These are phyloP conservation scores for Colletotrichum plurivorum DNA, from an alignment of 2,329 filamentous ascomycete genomes.

Conservation along the genomic window DNA sequence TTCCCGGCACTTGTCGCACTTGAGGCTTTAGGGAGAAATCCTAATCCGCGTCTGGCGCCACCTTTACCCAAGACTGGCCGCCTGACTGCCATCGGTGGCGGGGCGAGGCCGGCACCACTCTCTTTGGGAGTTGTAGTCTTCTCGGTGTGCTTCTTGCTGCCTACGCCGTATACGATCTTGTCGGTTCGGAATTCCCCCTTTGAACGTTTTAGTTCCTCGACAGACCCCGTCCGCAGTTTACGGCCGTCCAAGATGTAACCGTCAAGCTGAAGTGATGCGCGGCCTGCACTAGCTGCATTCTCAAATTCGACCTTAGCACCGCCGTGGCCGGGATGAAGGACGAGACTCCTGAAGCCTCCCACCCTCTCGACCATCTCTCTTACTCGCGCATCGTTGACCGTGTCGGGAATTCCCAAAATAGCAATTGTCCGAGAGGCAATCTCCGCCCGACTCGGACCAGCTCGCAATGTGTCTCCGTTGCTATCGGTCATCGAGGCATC, in stretches of 20 bases:
- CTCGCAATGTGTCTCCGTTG: conserved; percentile 30
- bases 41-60: conserved; percentile 59
- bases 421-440: conserved; percentile 80
- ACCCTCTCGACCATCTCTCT: conserved; percentile 78
- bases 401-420: conserved; percentile 90
- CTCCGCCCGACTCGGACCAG: conserved; percentile 57
- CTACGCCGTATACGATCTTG: conserved; percentile 55
- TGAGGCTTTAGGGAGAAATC: conserved; percentile 53
- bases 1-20: conserved; percentile 30
- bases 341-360: conserved; percentile 81
- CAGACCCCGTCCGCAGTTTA: conserved; percentile 67
- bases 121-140: conserved; percentile 45
- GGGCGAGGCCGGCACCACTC: conserved; percentile 55
- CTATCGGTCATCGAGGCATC: conserved; percentile 57
- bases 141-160: conserved; percentile 43
- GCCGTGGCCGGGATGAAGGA: conserved; percentile 84
- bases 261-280: conserved; percentile 73
- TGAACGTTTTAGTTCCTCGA: conserved; percentile 68
- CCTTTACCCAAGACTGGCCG: conserved; percentile 57
- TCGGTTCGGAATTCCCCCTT: conserved; percentile 62
- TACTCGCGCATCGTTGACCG: conserved; percentile 89
- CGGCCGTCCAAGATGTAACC: conserved; percentile 68
- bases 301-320: conserved; percentile 89
- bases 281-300: conserved; percentile 79
- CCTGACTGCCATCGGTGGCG: conserved; percentile 58